These are phyloP conservation scores for Oryza glaberrima DNA, from an alignment of 176 grass and related monocot genomes.

Conservation along the genomic window DNA sequence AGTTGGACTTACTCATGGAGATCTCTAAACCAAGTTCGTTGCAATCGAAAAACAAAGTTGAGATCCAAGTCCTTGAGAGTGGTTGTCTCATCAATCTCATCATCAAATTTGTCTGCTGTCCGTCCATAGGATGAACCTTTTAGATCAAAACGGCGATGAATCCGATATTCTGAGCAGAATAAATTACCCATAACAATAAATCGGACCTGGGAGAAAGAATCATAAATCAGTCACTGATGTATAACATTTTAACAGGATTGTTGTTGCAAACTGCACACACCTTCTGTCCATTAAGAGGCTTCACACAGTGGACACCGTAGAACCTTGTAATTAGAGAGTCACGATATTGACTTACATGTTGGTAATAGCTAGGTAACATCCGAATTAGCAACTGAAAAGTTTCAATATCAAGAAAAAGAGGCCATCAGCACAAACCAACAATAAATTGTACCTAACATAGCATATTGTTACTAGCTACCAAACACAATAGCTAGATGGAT, in stretches of 20 bases:
- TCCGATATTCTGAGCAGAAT: slow-evolving; percentile 90
- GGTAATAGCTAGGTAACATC: slow-evolving; percentile 68
- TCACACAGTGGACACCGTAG: slow-evolving; percentile 86
- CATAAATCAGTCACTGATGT: slow-evolving; percentile 1
- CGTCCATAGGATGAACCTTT: slow-evolving; percentile 97
- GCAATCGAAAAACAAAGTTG: slow-evolving; percentile 89
- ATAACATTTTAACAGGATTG: slow-evolving; percentile 13
- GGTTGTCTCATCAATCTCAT: slow-evolving; percentile 96
- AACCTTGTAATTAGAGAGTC: slow-evolving; percentile 82
- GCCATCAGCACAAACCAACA: not conserved
- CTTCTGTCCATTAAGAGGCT: slow-evolving; percentile 73
- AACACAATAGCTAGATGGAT: not conserved
- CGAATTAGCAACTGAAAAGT: slow-evolving; percentile 62
- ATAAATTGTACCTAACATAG: slow-evolving; percentile 1
- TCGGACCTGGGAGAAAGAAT: slow-evolving; percentile 66
- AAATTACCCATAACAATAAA: slow-evolving; percentile 98
- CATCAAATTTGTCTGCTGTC: slow-evolving; percentile 80
- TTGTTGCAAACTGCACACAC: slow-evolving; percentile 32
- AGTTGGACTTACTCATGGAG: slow-evolving; percentile 74
- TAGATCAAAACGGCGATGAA: slow-evolving; percentile 94
- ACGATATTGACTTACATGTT: slow-evolving; percentile 62
- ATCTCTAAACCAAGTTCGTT: slow-evolving; percentile 69
- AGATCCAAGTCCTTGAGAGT: slow-evolving; percentile 97
- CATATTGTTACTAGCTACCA: not conserved
- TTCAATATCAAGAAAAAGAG: slow-evolving; percentile 37